Evolutionary conservation across 306 rosid genomes (phyloP).

Genomic region (Herpetospermum pedunculosum): DNA sequence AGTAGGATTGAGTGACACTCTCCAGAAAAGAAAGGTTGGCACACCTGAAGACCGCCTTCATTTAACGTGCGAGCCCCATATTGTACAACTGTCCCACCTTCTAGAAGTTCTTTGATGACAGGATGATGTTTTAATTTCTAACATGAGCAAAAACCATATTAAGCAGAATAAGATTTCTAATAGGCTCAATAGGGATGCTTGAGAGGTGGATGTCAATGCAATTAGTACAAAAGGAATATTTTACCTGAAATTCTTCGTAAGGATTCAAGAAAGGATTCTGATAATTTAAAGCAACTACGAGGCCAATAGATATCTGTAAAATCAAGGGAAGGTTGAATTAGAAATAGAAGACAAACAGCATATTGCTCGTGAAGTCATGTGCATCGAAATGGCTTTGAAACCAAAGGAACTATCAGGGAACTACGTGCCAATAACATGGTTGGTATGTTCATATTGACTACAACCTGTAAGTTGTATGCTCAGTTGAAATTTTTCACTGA

Average conservation of each 20-base stretch:
- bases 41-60: slow-evolving; percentile 96
- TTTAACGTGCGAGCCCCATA: slow-evolving; percentile 94
- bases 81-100: slow-evolving; percentile 83
- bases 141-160: slow-evolving; percentile 1
- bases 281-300: slow-evolving; percentile 87
- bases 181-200: neutral
- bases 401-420: neutral
- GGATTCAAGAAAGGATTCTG: slow-evolving; percentile 73
- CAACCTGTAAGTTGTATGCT: neutral
- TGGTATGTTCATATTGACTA: neutral
- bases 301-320: slow-evolving; percentile 72
- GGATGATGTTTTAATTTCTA: slow-evolving; percentile 90
- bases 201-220: neutral
- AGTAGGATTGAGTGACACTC: neutral
- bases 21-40: slow-evolving; percentile 2
- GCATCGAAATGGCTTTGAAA: neutral
- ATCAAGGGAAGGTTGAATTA: neutral
- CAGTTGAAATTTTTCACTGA: too few species aligned
- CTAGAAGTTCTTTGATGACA: slow-evolving; percentile 59
- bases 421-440: neutral
- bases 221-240: neutral
- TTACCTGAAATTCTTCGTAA: slow-evolving; percentile 94
- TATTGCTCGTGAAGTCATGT: neutral
- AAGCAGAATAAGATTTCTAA: neutral
- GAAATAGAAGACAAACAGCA: neutral